Percentiles rank a stretch among this genome's conserved stretches.
phyloP scores from a whole-genome alignment of 345 rosid genomes.

The Draba incana region DNA sequence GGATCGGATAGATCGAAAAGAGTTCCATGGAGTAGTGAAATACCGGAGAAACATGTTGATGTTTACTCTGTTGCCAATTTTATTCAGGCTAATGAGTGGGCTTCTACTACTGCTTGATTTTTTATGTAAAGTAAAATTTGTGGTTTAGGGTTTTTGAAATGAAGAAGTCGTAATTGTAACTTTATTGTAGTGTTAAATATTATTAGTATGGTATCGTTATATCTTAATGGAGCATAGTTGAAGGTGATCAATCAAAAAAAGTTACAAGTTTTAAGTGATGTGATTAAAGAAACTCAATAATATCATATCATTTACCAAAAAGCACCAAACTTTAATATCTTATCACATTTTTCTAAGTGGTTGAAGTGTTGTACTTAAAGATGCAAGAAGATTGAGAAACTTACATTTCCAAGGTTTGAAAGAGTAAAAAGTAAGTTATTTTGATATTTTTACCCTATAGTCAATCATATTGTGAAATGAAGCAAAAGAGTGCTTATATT shows the following conservation, averaged over 20 bases:
- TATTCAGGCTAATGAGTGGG: constrained; percentile 87
- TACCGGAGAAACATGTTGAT: constrained; percentile 58
- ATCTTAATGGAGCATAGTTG: not conserved
- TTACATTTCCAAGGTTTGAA: constrained; percentile 1
- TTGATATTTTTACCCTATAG: no score
- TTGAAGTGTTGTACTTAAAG: not conserved
- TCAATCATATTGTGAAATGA: no score
- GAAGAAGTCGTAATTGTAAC: constrained; percentile 8
- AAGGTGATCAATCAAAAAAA: not conserved
- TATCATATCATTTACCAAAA: constrained; percentile 12
- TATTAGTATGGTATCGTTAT: constrained; percentile 12
- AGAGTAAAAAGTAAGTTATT: not conserved
- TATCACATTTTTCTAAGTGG: constrained; percentile 6
- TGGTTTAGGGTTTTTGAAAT: constrained; percentile 9
- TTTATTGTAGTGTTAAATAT: constrained; percentile 26
- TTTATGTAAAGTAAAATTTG: constrained; percentile 24
- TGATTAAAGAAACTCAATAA: constrained; percentile 4
- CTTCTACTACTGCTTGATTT: constrained; percentile 49
- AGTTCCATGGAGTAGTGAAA: constrained; percentile 76
- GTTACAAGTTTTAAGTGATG: not conserved
- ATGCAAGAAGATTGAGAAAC: not conserved
- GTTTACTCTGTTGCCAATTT: constrained; percentile 72
- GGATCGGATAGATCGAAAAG: constrained; percentile 59
- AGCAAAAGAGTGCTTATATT: constrained; percentile 11
- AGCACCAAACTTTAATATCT: not conserved